phyloP scores from a whole-genome alignment of 768 basidiomycete genomes.

The Tricholomella constricta region DNA sequence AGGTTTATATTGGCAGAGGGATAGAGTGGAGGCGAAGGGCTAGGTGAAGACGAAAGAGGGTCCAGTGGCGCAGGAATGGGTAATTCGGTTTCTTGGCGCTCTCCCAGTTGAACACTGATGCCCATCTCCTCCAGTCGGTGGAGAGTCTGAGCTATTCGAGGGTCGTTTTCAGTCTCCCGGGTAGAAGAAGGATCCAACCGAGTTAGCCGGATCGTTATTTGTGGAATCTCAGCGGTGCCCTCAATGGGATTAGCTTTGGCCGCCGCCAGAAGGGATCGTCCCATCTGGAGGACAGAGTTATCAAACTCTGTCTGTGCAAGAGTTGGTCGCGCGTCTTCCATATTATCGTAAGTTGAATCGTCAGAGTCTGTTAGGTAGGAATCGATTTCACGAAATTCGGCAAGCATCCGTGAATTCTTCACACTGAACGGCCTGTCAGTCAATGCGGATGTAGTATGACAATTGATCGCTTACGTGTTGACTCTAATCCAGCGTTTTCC shows the following conservation, averaged over 20 bases:
- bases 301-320: slow-evolving; percentile 58
- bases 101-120: slow-evolving; percentile 67
- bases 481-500: slow-evolving; percentile 82
- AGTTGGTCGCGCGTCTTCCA: slow-evolving; percentile 45
- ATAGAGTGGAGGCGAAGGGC: slow-evolving; percentile 24
- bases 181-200: slow-evolving; percentile 54
- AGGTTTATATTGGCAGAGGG: slow-evolving; percentile 72
- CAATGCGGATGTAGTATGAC: background rate
- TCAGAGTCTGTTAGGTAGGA: slow-evolving; percentile 70
- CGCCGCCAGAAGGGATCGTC: slow-evolving; percentile 63
- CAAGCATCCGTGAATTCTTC: slow-evolving; percentile 72
- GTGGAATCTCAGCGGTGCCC: slow-evolving; percentile 39
- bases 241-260: slow-evolving; percentile 58
- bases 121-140: slow-evolving; percentile 59
- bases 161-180: slow-evolving; percentile 37
- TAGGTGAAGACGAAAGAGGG: slow-evolving; percentile 11
- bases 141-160: slow-evolving; percentile 65
- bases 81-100: slow-evolving; percentile 36
- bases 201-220: slow-evolving; percentile 66
- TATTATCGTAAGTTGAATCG: slow-evolving; percentile 53
- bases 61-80: slow-evolving; percentile 8
- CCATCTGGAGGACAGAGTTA: slow-evolving; percentile 76
- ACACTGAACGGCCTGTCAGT: slow-evolving; percentile 45
- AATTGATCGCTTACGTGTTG: slow-evolving; percentile 68
- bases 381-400: slow-evolving; percentile 85